Evolutionary conservation across 2,329 filamentous ascomycete species (phyloP).

Genomic region (Aureobasidium sp.): DNA sequence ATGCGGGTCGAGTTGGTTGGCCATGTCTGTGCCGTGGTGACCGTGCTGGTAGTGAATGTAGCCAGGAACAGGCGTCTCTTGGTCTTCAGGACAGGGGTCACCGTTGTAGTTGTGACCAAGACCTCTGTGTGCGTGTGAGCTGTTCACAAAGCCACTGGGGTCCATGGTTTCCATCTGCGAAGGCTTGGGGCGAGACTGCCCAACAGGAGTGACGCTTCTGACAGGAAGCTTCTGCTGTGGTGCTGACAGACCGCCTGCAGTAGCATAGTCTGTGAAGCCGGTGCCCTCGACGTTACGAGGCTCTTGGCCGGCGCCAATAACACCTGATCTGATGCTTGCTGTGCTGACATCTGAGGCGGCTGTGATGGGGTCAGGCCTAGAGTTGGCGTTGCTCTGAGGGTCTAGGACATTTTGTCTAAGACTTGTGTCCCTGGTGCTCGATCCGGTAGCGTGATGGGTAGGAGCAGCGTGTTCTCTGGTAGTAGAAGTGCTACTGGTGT

Average conservation of each 20-base stretch:
- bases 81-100: slow-evolving; percentile 20
- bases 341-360: slow-evolving; percentile 19
- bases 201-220: neutral
- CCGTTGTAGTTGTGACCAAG: slow-evolving; percentile 21
- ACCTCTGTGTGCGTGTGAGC: slow-evolving; percentile 13
- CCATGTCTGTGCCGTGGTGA: slow-evolving; percentile 25
- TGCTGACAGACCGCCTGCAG: slow-evolving; percentile 4
- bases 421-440: neutral
- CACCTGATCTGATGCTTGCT: slow-evolving; percentile 33
- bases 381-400: slow-evolving; percentile 16
- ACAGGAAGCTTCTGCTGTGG: slow-evolving; percentile 5
- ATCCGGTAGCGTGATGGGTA: neutral
- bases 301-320: slow-evolving; percentile 23
- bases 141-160: slow-evolving; percentile 2
- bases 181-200: neutral
- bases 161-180: neutral
- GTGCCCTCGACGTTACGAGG: neutral
- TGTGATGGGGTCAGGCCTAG: slow-evolving; percentile 15
- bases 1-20: slow-evolving; percentile 28
- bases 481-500: slow-evolving; percentile 6
- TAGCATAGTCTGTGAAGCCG: slow-evolving; percentile 10
- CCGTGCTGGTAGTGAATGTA: slow-evolving; percentile 18
- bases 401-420: slow-evolving; percentile 14
- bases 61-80: slow-evolving; percentile 5
- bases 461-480: neutral